phyloP scores from a whole-genome alignment of 2,329 filamentous ascomycete species.

The Coleophoma eucalyptorum region DNA sequence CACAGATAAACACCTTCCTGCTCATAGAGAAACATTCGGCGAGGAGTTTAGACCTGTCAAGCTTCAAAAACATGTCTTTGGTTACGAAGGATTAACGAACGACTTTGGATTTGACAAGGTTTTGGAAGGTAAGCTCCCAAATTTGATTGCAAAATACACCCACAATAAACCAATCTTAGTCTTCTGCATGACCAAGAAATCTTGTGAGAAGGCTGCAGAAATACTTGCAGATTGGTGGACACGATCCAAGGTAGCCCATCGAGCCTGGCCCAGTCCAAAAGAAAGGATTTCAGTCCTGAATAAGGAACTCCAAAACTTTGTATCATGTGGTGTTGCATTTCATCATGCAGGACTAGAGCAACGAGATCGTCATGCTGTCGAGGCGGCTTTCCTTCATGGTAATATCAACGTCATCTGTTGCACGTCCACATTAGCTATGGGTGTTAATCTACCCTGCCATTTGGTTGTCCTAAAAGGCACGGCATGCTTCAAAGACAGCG shows the following conservation, averaged over 20 bases:
- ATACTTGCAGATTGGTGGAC: constrained; percentile 64
- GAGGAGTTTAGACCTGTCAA: constrained; percentile 79
- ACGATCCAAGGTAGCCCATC: constrained; percentile 42
- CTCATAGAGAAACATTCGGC: constrained; percentile 65
- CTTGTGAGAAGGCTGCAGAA: constrained; percentile 64
- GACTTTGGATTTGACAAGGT: constrained; percentile 74
- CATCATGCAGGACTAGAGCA: constrained; percentile 74
- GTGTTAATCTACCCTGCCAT: constrained; percentile 80
- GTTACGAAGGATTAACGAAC: constrained; percentile 53
- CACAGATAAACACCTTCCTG: constrained; percentile 56
- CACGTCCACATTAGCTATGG: constrained; percentile 80
- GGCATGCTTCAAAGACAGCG: constrained; percentile 56
- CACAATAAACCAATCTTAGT: constrained; percentile 75
- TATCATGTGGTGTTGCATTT: constrained; percentile 63
- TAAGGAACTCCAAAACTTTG: constrained; percentile 51
- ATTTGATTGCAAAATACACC: constrained; percentile 63
- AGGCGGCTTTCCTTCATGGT: constrained; percentile 64
- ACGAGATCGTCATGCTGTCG: constrained; percentile 61
- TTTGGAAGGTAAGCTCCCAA: constrained; percentile 61
- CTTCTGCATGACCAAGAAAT: constrained; percentile 76
- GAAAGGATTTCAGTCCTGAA: constrained; percentile 48
- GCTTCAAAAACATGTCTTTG: constrained; percentile 72
- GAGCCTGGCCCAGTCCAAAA: constrained; percentile 60
- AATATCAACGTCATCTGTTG: constrained; percentile 81
- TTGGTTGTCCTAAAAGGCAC: constrained; percentile 83